phyloP scores from a whole-genome alignment of 768 basidiomycete genomes.

The Tulasnella sp. region DNA sequence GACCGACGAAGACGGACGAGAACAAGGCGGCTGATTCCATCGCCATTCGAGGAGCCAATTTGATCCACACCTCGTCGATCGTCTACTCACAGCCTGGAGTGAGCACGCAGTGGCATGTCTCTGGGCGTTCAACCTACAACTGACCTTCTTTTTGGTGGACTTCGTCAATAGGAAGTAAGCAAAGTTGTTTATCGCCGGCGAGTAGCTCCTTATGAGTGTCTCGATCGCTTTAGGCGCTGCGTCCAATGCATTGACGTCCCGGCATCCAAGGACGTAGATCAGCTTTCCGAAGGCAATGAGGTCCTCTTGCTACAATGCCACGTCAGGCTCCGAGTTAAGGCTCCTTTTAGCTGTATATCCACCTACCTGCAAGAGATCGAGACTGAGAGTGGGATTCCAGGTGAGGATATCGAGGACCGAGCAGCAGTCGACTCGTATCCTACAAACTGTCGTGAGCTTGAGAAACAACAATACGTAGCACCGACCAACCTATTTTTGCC shows the following conservation, averaged over 20 bases:
- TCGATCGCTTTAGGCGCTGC: slow-evolving; percentile 67
- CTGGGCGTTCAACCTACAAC: neutral
- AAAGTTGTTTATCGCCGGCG: slow-evolving; percentile 69
- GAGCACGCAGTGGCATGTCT: no score
- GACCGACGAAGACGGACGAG: slow-evolving; percentile 36
- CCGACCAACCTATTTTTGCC: slow-evolving; percentile 66
- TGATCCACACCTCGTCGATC: slow-evolving; percentile 70
- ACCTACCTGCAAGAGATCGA: slow-evolving; percentile 40
- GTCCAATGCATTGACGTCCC: slow-evolving; percentile 48
- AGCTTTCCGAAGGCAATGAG: slow-evolving; percentile 75
- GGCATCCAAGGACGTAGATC: slow-evolving; percentile 66
- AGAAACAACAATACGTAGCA: neutral
- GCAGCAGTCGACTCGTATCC: slow-evolving; percentile 77
- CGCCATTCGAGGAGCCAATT: slow-evolving; percentile 57
- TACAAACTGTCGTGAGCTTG: slow-evolving; percentile 20
- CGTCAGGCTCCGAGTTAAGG: neutral
- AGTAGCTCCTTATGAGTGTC: slow-evolving; percentile 57
- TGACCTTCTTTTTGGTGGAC: slow-evolving; percentile 50
- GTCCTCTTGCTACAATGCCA: slow-evolving; percentile 63
- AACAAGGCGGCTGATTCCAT: slow-evolving; percentile 81
- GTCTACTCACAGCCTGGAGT: slow-evolving; percentile 31
- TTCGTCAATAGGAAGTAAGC: slow-evolving; percentile 69
- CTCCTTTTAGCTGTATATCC: neutral
- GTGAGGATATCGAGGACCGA: slow-evolving; percentile 78
- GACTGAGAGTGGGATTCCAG: slow-evolving; percentile 56